Evolutionary conservation across 345 rosid genomes (phyloP), one percentile per base, ranked within the genome.

Genomic region (Eucalyptus globulus): DNA sequence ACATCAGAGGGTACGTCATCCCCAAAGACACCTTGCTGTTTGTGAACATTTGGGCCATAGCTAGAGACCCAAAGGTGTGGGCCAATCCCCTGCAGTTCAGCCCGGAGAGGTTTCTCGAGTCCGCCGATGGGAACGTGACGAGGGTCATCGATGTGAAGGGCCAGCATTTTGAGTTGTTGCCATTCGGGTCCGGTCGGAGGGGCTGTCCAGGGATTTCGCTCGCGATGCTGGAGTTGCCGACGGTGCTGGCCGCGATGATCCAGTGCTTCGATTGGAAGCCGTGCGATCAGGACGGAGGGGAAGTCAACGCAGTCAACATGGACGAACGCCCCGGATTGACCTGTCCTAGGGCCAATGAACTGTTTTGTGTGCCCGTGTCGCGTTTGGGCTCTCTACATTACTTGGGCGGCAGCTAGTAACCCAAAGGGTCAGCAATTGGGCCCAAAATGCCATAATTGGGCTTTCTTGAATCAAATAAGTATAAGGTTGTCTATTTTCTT

Each of bases 131-230:
- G 76, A 67, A 34, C 7, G 4, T 11, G 14, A 37, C 44, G 4
- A 44, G 24, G 22, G 40, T 9, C 14, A 88, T 91, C 15, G 94
- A 94, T 49, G 62, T 94, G 11, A 93, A 51, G 88, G 94, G 95
- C 31, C 90, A 90, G 24, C 91, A 91, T 87, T 93, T 62, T 27
- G 90, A 92, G 88, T n/a, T 92, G n/a, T 43, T 94, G 87, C 95
- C 95, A 2, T 94, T 94, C 19, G 94, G 95, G 5, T 90, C 90
- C 5, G 95, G 94, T 4, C 88, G 94, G 86, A 91, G 95, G 89
- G 93, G 93, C 11, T 94, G 94, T 47, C 94, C 94, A 16, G 94
- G 94, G 34, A 89, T 91, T n/a, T 76, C 92, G 16, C 86, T 94
- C 53, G 94, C 94, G 37, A 87, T 94, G 93, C 89, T 47, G 49